Percentiles rank a stretch among this genome's conserved stretches.
These are phyloP conservation scores for Aspergillus sclerotioniger DNA, from an alignment of 495 filamentous ascomycete genomes.

Conservation along the genomic window DNA sequence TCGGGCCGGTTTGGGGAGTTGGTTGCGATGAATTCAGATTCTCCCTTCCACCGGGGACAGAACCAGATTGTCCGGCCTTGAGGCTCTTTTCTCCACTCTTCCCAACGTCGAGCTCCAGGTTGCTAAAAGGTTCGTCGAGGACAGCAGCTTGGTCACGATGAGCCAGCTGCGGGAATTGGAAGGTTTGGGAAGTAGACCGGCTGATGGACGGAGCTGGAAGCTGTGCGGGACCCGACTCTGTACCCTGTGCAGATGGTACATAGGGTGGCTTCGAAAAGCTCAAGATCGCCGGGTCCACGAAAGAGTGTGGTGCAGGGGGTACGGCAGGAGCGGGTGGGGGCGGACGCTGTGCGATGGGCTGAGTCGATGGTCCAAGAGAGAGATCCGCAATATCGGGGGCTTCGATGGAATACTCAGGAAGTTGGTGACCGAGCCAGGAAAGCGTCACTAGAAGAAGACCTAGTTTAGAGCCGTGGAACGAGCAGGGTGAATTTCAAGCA, in stretches of 20 bases:
- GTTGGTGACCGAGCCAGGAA: conserved; percentile 46
- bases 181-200: conserved; percentile 2
- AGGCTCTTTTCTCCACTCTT: conserved; percentile 10
- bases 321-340: conserved; percentile 14
- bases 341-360: conserved; percentile 25
- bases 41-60: conserved; percentile 12
- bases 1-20: conserved; percentile 12
- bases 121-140: conserved; percentile 45
- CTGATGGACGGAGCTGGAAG: conserved; percentile 6
- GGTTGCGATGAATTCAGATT: conserved; percentile 1
- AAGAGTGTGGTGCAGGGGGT: conserved; percentile 27
- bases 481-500: not conserved
- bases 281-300: conserved; percentile 58
- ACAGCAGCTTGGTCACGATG: conserved; percentile 22
- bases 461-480: not conserved
- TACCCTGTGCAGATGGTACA: conserved; percentile 11
- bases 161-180: conserved; percentile 10
- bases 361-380: conserved; percentile 44
- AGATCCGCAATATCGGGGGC: conserved; percentile 57
- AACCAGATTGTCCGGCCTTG: conserved; percentile 13
- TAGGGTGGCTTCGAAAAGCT: conserved; percentile 40
- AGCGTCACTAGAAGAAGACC: conserved; percentile 39
- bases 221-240: conserved; percentile 4
- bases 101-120: conserved; percentile 35
- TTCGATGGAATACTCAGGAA: conserved; percentile 52